These are phyloP conservation scores for Phytophthora capsici DNA, from an alignment of 352 stramenopile species.

Conservation along the genomic window DNA sequence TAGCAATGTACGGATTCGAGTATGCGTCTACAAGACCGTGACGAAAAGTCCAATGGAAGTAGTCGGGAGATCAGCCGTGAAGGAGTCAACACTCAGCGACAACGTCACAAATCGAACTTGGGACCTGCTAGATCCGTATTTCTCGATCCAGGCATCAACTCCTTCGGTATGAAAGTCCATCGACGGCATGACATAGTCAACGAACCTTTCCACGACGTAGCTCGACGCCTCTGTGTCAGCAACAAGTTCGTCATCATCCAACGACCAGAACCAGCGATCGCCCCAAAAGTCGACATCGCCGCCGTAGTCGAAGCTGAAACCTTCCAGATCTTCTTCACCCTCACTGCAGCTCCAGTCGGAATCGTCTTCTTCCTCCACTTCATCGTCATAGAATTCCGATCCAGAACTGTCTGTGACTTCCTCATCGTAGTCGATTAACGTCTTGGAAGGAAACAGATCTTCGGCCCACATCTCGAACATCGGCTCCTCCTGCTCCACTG, in stretches of 20 bases:
- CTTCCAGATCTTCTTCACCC: slow-evolving; percentile 23
- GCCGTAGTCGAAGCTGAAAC: slow-evolving; percentile 19
- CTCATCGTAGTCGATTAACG: not conserved
- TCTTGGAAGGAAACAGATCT: slow-evolving; percentile 32
- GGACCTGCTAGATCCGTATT: slow-evolving; percentile 30
- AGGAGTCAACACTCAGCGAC: slow-evolving; percentile 6
- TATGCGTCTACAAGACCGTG: slow-evolving; percentile 24
- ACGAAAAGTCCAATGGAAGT: slow-evolving; percentile 21
- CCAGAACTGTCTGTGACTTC: slow-evolving; percentile 30
- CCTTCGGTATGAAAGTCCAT: slow-evolving; percentile 21
- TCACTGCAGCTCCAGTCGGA: slow-evolving; percentile 28
- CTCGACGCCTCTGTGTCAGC: slow-evolving; percentile 2
- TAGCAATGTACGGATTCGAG: not conserved
- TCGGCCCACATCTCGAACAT: slow-evolving; percentile 27
- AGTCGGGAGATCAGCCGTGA: slow-evolving; percentile 5
- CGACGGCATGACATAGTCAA: slow-evolving; percentile 35
- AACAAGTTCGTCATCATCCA: not conserved
- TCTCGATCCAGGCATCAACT: slow-evolving; percentile 33
- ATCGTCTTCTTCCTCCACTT: slow-evolving; percentile 17
- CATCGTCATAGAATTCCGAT: slow-evolving; percentile 30
- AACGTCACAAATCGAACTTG: slow-evolving; percentile 28
- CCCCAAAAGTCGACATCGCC: slow-evolving; percentile 24
- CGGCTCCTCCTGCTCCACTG: slow-evolving; percentile 1
- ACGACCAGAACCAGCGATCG: slow-evolving; percentile 31
- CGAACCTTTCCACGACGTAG: slow-evolving; percentile 13